These are phyloP conservation scores for Piper betle DNA, from an alignment of 164 flowering plant species.

Conservation along the genomic window DNA sequence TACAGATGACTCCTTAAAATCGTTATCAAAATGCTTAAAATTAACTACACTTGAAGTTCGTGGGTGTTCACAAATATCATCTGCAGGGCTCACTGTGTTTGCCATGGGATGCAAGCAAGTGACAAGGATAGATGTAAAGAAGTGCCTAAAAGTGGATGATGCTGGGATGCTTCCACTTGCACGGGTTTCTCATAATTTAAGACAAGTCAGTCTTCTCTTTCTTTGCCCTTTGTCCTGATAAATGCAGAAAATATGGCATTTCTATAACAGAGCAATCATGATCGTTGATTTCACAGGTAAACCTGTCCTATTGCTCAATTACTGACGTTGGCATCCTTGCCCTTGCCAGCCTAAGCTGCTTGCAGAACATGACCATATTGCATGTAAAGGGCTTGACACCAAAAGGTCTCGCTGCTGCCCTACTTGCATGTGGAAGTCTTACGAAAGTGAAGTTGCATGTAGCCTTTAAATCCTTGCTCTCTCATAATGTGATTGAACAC, in stretches of 20 bases:
- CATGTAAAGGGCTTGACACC: conserved; percentile 55
- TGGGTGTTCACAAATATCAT: conserved; percentile 61
- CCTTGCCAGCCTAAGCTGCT: conserved; percentile 68
- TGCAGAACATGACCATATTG: conserved; percentile 62
- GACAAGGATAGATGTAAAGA: conserved; percentile 59
- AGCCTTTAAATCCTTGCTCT: conserved; percentile 37
- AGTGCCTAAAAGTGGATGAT: conserved; percentile 59
- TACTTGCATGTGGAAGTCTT: conserved; percentile 61
- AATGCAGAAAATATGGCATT: not conserved
- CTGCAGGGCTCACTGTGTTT: conserved; percentile 52
- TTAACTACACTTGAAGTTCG: conserved; percentile 58
- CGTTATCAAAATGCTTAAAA: conserved; percentile 50
- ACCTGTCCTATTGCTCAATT: conserved; percentile 63
- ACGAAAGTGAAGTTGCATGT: conserved; percentile 73
- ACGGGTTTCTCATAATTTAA: conserved; percentile 55
- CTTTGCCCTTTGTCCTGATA: not conserved
- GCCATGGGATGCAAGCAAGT: conserved; percentile 64
- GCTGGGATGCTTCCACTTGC: conserved; percentile 71
- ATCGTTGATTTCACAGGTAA: conserved; percentile 39
- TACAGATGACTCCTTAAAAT: conserved; percentile 46
- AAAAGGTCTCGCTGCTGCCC: conserved; percentile 52
- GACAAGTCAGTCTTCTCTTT: conserved; percentile 18
- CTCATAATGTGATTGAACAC: conserved; percentile 42
- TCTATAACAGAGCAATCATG: not conserved
- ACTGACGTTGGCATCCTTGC: conserved; percentile 71